A percentile compares a stretch with the other conserved stretches of the same genome.
phyloP scores from a whole-genome alignment of 2,329 filamentous ascomycete species.

The Fusarium sp. region DNA sequence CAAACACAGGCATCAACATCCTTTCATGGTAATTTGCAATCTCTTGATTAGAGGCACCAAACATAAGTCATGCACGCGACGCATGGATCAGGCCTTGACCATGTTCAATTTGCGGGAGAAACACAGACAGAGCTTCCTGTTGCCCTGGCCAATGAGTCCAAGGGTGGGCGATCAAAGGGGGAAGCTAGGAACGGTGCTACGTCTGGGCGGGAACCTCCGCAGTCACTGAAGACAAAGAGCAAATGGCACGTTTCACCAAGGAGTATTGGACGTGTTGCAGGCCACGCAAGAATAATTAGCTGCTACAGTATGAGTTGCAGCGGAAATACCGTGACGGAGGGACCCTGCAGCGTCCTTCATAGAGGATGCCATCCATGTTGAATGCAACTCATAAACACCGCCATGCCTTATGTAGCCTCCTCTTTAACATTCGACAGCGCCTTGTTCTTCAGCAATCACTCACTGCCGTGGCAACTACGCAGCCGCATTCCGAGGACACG shows the following conservation, averaged over 20 bases:
- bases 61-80: conserved; percentile 39
- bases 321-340: neutral
- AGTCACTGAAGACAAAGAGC: neutral
- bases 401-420: neutral
- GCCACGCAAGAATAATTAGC: conserved; percentile 21
- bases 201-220: neutral
- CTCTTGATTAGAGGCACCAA: conserved; percentile 26
- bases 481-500: conserved; percentile 1
- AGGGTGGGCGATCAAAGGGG: conserved; percentile 24
- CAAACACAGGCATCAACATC: conserved; percentile 3
- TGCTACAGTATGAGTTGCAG: conserved; percentile 33
- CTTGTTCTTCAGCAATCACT: neutral
- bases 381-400: neutral
- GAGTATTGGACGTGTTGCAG: conserved; percentile 18
- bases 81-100: conserved; percentile 40
- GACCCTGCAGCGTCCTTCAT: neutral
- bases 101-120: conserved; percentile 20
- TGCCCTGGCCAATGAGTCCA: conserved; percentile 24
- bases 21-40: conserved; percentile 36
- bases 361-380: neutral
- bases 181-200: conserved; percentile 10
- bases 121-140: conserved; percentile 6
- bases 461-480: neutral
- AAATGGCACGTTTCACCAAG: conserved; percentile 20
- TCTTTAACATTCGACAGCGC: neutral